Percentiles rank a stretch among this genome's conserved stretches.
Evolutionary conservation across 352 stramenopile species (phyloP).

Genomic region (Globisporangium perplexum): DNA sequence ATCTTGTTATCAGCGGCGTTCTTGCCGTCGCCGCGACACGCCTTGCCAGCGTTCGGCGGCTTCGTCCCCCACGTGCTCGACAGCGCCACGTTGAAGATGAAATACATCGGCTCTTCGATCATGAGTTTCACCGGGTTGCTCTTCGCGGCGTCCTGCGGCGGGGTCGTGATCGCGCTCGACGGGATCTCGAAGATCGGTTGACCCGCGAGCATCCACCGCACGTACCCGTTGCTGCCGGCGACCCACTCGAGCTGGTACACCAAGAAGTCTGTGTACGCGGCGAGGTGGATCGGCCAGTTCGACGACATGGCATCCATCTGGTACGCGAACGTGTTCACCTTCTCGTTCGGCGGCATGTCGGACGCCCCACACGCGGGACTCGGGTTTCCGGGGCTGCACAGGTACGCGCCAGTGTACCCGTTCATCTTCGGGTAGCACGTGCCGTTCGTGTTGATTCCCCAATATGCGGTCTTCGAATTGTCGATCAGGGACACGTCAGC

Average conservation of each 20-base stretch:
- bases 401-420: slow-evolving; percentile 44
- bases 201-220: slow-evolving; percentile 77
- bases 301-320: slow-evolving; percentile 93
- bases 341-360: slow-evolving; percentile 13
- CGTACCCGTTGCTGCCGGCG: slow-evolving; percentile 39
- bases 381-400: slow-evolving; percentile 52
- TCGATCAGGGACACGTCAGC: slow-evolving; percentile 37
- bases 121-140: slow-evolving; percentile 87
- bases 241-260: slow-evolving; percentile 74
- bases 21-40: slow-evolving; percentile 43
- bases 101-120: slow-evolving; percentile 92
- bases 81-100: slow-evolving; percentile 95
- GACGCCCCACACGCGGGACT: slow-evolving; percentile 19
- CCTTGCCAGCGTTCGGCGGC: slow-evolving; percentile 55
- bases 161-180: slow-evolving; percentile 40
- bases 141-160: slow-evolving; percentile 38
- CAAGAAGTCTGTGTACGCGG: slow-evolving; percentile 78
- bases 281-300: slow-evolving; percentile 81
- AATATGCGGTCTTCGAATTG: slow-evolving; percentile 21
- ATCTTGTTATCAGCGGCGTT: slow-evolving; percentile 43
- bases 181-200: slow-evolving; percentile 87
- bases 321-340: slow-evolving; percentile 45
- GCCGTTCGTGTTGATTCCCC: slow-evolving; percentile 56
- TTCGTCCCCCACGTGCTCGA: slow-evolving; percentile 84
- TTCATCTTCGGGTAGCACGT: slow-evolving; percentile 61